These are phyloP conservation scores for Calycina marina DNA, from an alignment of 2,329 filamentous ascomycete species.

Conservation along the genomic window DNA sequence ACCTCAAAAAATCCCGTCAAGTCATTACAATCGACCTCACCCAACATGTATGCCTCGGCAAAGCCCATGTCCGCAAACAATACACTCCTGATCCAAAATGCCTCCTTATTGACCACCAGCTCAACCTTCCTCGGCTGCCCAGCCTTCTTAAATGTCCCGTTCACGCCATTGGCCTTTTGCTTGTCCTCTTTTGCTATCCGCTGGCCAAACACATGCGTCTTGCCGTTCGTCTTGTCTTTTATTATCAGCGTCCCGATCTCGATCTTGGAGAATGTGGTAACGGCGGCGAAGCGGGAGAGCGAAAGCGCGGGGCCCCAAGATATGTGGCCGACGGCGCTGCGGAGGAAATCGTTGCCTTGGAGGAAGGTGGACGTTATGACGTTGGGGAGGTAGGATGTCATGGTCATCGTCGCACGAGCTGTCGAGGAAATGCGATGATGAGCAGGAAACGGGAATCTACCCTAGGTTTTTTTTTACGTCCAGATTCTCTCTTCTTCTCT, in stretches of 20 bases:
- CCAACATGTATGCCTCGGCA: constrained; percentile 52
- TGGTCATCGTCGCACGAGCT: constrained; percentile 3
- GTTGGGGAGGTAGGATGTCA: constrained; percentile 25
- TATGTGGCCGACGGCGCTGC: constrained; percentile 27
- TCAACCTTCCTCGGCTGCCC: constrained; percentile 31
- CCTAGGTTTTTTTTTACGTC: neutral
- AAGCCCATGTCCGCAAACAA: constrained; percentile 66
- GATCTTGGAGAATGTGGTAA: constrained; percentile 31
- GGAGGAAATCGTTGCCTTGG: constrained; percentile 26
- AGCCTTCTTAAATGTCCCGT: constrained; percentile 24
- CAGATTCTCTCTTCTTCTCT: neutral
- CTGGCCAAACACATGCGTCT: constrained; percentile 31
- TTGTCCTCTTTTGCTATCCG: constrained; percentile 26
- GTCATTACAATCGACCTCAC: constrained; percentile 52
- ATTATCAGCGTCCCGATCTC: constrained; percentile 33
- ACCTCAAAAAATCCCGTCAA: constrained; percentile 55
- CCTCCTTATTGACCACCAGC: constrained; percentile 46
- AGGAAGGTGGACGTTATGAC: constrained; percentile 25
- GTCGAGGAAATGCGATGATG: too few species aligned
- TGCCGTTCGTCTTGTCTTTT: constrained; percentile 30
- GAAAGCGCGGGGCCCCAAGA: constrained; percentile 25
- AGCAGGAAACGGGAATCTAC: too few species aligned
- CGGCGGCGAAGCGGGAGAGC: constrained; percentile 31
- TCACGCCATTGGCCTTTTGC: constrained; percentile 24
- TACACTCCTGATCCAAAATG: constrained; percentile 55